Evolutionary conservation across 257 asterid species (phyloP).

Genomic region (Vinca minor): DNA sequence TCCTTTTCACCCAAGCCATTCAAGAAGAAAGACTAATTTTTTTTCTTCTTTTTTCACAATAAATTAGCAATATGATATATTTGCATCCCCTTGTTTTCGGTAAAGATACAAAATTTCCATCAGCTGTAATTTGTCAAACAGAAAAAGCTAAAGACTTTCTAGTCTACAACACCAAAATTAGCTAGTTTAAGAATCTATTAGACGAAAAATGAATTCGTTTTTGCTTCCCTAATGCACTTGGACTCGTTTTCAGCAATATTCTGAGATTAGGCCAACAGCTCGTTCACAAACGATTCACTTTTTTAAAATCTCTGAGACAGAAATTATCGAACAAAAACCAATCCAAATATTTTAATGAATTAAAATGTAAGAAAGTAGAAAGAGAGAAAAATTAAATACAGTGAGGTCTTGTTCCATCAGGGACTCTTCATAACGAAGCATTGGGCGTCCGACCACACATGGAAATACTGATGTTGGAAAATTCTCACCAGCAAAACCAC

Average conservation of each 20-base stretch:
- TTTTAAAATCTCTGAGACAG: too few species aligned
- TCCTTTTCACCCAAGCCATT: too few species aligned
- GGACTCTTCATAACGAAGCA: constrained; percentile 92
- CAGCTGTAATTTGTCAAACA: neutral
- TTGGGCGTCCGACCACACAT: constrained; percentile 94
- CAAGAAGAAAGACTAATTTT: too few species aligned
- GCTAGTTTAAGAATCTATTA: constrained; percentile 4
- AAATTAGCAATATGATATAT: too few species aligned
- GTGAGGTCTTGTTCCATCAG: constrained; percentile 84
- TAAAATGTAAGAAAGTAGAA: constrained; percentile 6
- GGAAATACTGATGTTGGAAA: constrained; percentile 97
- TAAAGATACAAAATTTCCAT: too few species aligned
- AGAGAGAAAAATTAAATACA: constrained; percentile 43
- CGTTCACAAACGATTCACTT: too few species aligned
- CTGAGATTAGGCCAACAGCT: too few species aligned
- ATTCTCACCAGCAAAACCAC: constrained; percentile 94
- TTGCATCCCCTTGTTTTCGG: too few species aligned
- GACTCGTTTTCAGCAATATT: too few species aligned
- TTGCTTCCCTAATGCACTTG: too few species aligned
- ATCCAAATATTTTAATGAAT: too few species aligned
- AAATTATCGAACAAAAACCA: neutral
- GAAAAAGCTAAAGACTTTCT: neutral
- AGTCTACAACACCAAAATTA: neutral
- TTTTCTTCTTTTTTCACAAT: too few species aligned
- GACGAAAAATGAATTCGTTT: neutral